Conservation (phyloP, 352 stramenopile genomes). For the Phytopythium sindhum region DNA sequence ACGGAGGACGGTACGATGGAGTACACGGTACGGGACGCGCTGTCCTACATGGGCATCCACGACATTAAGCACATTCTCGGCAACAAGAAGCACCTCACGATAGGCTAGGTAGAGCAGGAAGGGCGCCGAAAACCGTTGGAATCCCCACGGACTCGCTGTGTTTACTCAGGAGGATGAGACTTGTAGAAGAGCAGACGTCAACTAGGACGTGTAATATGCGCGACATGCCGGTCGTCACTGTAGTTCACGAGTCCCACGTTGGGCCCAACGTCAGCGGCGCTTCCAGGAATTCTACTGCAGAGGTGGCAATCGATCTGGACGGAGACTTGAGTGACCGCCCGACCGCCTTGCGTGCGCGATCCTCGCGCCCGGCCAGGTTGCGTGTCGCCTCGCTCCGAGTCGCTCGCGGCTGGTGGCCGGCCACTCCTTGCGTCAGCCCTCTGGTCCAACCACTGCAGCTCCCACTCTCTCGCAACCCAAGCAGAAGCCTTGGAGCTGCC, state of each 20-base stretch:
- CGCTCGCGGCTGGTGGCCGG: background rate
- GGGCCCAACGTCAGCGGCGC: background rate
- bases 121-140: background rate
- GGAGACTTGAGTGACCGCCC: background rate
- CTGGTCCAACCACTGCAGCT: background rate
- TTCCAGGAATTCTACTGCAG: background rate
- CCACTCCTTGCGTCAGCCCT: conserved; percentile 1
- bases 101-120: background rate
- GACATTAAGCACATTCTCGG: conserved; percentile 32
- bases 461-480: background rate
- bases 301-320: no score
- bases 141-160: background rate
- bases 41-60: conserved; percentile 24
- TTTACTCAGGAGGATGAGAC: background rate
- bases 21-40: conserved; percentile 21
- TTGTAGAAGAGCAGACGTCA: background rate
- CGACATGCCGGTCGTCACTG: background rate
- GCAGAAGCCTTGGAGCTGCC: background rate
- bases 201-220: background rate
- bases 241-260: background rate
- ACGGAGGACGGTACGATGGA: conserved; percentile 14
- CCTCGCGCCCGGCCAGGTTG: background rate
- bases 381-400: background rate
- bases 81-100: conserved; percentile 3
- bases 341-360: background rate